Evolutionary conservation across 2,329 filamentous ascomycete species (phyloP).

Genomic region (Alternaria triticina): DNA sequence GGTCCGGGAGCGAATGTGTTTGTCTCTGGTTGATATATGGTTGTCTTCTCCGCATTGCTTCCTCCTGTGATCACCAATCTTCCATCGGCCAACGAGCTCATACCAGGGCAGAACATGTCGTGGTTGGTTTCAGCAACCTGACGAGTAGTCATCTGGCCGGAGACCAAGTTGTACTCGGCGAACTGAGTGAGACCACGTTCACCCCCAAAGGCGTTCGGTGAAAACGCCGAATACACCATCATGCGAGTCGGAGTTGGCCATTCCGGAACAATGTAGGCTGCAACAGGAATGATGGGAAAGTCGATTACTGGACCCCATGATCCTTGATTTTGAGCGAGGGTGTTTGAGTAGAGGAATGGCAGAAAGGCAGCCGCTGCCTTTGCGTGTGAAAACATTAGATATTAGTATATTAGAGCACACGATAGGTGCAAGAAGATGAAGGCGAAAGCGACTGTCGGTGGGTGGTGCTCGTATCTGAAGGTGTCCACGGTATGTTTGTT

Average conservation of each 20-base stretch:
- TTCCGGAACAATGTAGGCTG: slow-evolving; percentile 26
- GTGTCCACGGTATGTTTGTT: background rate
- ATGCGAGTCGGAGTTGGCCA: slow-evolving; percentile 23
- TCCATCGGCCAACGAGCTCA: slow-evolving; percentile 23
- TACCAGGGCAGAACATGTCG: slow-evolving; percentile 33
- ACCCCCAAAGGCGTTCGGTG: slow-evolving; percentile 17
- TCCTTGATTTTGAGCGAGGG: slow-evolving; percentile 11
- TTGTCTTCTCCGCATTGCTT: slow-evolving; percentile 23
- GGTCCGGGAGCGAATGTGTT: slow-evolving; percentile 19
- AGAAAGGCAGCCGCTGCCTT: background rate
- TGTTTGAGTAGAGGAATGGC: background rate
- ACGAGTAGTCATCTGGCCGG: slow-evolving; percentile 17
- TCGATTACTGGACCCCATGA: slow-evolving; percentile 23
- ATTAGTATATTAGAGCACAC: background rate
- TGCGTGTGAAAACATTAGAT: background rate
- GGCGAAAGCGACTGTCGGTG: background rate
- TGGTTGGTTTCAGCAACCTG: slow-evolving; percentile 25
- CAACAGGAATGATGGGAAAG: slow-evolving; percentile 29
- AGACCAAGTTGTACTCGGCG: slow-evolving; percentile 23
- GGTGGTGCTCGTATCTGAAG: background rate
- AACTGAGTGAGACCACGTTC: slow-evolving; percentile 25
- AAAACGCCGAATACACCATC: slow-evolving; percentile 26
- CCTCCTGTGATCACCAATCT: slow-evolving; percentile 27
- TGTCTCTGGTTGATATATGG: slow-evolving; percentile 20
- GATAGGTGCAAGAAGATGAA: background rate